phyloP scores from a whole-genome alignment of 176 grass and related monocot genomes.

The Dactylis glomerata region DNA sequence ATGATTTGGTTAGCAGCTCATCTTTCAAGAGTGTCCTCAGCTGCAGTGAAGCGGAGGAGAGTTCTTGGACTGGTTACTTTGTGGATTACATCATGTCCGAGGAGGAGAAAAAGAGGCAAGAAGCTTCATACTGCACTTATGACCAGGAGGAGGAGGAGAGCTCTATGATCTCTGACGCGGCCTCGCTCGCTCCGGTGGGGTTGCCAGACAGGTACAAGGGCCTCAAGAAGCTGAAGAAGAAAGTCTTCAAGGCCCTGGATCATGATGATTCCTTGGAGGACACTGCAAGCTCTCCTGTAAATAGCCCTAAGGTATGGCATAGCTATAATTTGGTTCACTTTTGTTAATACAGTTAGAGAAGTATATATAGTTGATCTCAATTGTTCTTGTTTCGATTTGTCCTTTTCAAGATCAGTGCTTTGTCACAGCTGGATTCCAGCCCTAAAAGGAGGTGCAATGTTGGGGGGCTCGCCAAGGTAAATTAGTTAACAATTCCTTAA shows the following conservation, averaged over 20 bases:
- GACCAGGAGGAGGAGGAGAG: slow-evolving; percentile 22
- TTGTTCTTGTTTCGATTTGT: slow-evolving; percentile 14
- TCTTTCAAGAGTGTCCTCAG: slow-evolving; percentile 44
- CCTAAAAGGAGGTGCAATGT: slow-evolving; percentile 53
- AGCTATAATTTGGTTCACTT: background rate
- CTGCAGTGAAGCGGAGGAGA: slow-evolving; percentile 48
- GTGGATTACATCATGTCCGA: slow-evolving; percentile 75
- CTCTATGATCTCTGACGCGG: slow-evolving; percentile 71
- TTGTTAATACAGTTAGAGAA: background rate
- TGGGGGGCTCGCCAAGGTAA: slow-evolving; percentile 49
- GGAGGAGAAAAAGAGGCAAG: slow-evolving; percentile 47
- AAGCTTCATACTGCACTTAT: slow-evolving; percentile 22
- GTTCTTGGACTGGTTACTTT: slow-evolving; percentile 79
- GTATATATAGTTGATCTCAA: background rate
- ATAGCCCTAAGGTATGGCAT: slow-evolving; percentile 79
- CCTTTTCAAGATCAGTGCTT: slow-evolving; percentile 59
- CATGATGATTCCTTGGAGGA: slow-evolving; percentile 85
- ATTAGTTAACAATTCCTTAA: background rate
- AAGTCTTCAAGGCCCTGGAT: slow-evolving; percentile 41
- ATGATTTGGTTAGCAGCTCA: slow-evolving; percentile 50
- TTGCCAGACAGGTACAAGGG: slow-evolving; percentile 36
- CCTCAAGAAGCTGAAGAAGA: slow-evolving; percentile 69
- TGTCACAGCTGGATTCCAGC: slow-evolving; percentile 51
- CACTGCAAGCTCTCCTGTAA: slow-evolving; percentile 94
- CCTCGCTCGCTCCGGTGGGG: slow-evolving; percentile 33